A percentile compares a stretch with the other conserved stretches of the same genome.
These are phyloP conservation scores for Monosporascus sp. DNA, from an alignment of 2,329 filamentous ascomycete species.

Conservation along the genomic window DNA sequence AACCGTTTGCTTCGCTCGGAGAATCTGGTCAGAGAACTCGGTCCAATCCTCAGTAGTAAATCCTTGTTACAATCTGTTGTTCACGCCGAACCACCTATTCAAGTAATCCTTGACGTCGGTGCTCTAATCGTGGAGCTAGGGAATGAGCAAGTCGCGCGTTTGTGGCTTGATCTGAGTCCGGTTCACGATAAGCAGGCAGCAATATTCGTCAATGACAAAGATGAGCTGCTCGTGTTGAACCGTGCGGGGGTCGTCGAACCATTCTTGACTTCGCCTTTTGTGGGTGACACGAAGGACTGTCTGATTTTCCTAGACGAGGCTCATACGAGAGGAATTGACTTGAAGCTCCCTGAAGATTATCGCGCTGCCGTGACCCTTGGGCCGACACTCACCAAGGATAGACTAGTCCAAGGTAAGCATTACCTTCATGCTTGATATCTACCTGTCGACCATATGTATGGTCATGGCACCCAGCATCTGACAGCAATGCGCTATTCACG, in stretches of 20 bases:
- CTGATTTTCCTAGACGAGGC: constrained; percentile 65
- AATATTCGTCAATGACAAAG: constrained; percentile 52
- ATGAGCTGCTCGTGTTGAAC: constrained; percentile 50
- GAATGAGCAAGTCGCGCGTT: constrained; percentile 47
- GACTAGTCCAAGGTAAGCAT: constrained; percentile 57
- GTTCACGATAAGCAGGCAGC: constrained; percentile 32
- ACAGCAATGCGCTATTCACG: neutral
- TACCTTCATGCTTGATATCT: neutral
- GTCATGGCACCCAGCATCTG: neutral
- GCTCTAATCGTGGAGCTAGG: constrained; percentile 61
- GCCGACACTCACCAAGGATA: constrained; percentile 60
- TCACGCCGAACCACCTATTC: constrained; percentile 30
- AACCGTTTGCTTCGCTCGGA: constrained; percentile 49
- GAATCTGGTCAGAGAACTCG: constrained; percentile 34
- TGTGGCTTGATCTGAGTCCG: constrained; percentile 42
- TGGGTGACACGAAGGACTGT: constrained; percentile 50
- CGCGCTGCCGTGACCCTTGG: constrained; percentile 65
- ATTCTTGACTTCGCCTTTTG: constrained; percentile 54
- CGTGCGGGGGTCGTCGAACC: constrained; percentile 37
- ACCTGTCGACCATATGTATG: no score
- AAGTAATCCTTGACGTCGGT: constrained; percentile 65
- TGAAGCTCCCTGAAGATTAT: constrained; percentile 53
- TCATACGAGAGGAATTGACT: constrained; percentile 65
- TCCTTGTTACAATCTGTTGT: constrained; percentile 40
- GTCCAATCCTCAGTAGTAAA: neutral